Evolutionary conservation across 1,284 basidiomycete species (phyloP).

Genomic region (Pseudozyma hubeiensis): DNA sequence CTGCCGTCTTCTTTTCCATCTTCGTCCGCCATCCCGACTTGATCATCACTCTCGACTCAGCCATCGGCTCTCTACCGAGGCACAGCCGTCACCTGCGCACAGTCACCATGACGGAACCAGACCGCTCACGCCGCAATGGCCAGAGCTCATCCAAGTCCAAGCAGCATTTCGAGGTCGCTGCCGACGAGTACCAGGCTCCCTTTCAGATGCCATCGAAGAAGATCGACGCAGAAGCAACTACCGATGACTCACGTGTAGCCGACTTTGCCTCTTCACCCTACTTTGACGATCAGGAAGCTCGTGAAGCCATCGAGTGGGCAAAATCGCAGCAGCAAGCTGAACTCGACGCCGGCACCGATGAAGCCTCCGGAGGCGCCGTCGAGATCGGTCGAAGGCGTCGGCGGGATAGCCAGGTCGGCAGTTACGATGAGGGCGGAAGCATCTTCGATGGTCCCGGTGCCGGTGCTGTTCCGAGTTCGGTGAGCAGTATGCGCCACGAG

Average conservation of each 20-base stretch:
- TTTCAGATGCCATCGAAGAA: constrained; percentile 50
- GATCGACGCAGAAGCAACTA: not conserved
- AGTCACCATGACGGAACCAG: constrained; percentile 25
- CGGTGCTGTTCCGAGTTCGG: constrained; percentile 64
- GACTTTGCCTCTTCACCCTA: constrained; percentile 58
- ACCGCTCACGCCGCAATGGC: constrained; percentile 23
- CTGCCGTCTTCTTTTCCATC: not conserved
- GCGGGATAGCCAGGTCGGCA: constrained; percentile 65
- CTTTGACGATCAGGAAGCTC: constrained; percentile 63
- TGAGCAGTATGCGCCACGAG: constrained; percentile 57
- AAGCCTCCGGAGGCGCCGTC: constrained; percentile 7
- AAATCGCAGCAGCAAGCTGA: constrained; percentile 30
- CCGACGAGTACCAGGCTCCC: constrained; percentile 65
- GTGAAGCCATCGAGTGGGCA: constrained; percentile 61
- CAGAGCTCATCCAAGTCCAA: constrained; percentile 27
- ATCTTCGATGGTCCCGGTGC: constrained; percentile 67
- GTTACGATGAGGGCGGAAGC: constrained; percentile 62
- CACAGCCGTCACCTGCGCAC: not conserved
- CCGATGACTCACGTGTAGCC: constrained; percentile 10
- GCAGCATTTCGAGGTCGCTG: constrained; percentile 54
- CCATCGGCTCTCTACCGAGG: constrained; percentile 6
- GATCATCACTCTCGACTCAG: constrained; percentile 1
- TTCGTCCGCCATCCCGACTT: not conserved
- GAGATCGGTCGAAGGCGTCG: constrained; percentile 43
- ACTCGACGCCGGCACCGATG: constrained; percentile 21